Base-by-base conservation (phyloP, 2,329 filamentous ascomycete species). In the Aspergillus aculeatinus region DNA sequence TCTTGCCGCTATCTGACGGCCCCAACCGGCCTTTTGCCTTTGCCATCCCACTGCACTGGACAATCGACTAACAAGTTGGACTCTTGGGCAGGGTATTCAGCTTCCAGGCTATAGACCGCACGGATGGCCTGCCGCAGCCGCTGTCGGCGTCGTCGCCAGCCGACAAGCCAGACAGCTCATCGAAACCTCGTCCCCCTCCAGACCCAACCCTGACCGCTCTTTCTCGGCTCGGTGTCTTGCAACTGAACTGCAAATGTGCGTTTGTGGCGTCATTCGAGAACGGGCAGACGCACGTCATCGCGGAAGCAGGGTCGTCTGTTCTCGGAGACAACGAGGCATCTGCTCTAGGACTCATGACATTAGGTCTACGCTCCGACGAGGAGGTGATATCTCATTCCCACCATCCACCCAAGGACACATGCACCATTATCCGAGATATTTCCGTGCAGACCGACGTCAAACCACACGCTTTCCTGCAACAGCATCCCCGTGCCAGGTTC, bases 211-310 rank as follows among this genome's bases (percentile, higher is more conserved):
- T 85, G 44, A 81, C 80, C 1, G 79, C 80, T 11, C 76, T 84
- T 56, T 79, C 81, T 12, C 80, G 84, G 65, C 74, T 84, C 5
- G 82, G 76, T 1, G 72, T 77, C 10, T 73, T 79, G 61, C 75
- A 77, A 33, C 71, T 82, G 5, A 70, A 74, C 21, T 77, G 74
- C 10, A 69, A 68, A 16, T 75, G 79, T 25, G 72, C 77, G 2
- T 68, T 83, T 29, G 75, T 84, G 51, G 83, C 81, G 2, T 69
- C 84, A 29, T 81, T 84, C 62, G 81, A 83, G 59, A 68, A 69
- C 3, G 67, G 74, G 1, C 66, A 75, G 56, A 79, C 84, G 61
- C 65, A 82, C 60, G 70, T 85, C 39, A 72, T 85, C 19, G 81
- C 82, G 60, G 82, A 84, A 60, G 80, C 81, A n/a, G 68, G 69